These are phyloP conservation scores for Naganishia friedmannii DNA, from an alignment of 768 basidiomycete species.

Conservation along the genomic window DNA sequence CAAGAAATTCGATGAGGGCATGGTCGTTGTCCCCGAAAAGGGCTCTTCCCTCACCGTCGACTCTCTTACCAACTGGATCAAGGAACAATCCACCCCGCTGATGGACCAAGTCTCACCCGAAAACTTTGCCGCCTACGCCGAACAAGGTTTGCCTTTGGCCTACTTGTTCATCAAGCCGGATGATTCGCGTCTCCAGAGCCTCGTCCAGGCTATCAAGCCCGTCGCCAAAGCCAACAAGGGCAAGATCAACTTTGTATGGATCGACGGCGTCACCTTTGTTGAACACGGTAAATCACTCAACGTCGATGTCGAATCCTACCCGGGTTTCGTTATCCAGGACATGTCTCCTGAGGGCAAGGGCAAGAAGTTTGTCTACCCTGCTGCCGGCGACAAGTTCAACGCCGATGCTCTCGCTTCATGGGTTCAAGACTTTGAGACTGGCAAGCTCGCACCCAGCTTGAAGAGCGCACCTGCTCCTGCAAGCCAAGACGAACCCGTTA, in stretches of 20 bases:
- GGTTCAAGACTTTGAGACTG: conserved; percentile 66
- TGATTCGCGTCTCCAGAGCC: conserved; percentile 60
- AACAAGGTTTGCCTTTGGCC: conserved; percentile 78
- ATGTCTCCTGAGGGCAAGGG: conserved; percentile 63
- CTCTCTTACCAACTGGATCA: conserved; percentile 68
- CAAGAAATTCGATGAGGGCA: conserved; percentile 85
- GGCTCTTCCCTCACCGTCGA: conserved; percentile 55
- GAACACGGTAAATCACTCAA: conserved; percentile 96
- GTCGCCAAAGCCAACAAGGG: conserved; percentile 77
- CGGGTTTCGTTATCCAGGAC: conserved; percentile 89
- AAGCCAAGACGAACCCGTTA: conserved; percentile 76
- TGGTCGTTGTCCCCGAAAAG: conserved; percentile 45
- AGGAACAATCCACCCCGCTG: conserved; percentile 78
- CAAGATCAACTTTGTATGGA: conserved; percentile 95
- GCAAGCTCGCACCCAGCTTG: conserved; percentile 73
- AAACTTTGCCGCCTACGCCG: conserved; percentile 82
- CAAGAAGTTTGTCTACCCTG: conserved; percentile 75
- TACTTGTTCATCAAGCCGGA: conserved; percentile 91
- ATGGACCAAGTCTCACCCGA: conserved; percentile 90
- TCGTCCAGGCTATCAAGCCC: conserved; percentile 68
- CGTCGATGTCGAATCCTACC: conserved; percentile 73
- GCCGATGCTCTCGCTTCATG: conserved; percentile 61
- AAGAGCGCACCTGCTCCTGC: conserved; percentile 87
- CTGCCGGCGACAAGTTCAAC: conserved; percentile 58
- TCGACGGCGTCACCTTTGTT: conserved; percentile 89